Evolutionary conservation across 225 moss, liverwort and hornwort species (phyloP), one percentile per base, ranked within the genome.

Genomic region (Pseudoscleropodium purum): DNA sequence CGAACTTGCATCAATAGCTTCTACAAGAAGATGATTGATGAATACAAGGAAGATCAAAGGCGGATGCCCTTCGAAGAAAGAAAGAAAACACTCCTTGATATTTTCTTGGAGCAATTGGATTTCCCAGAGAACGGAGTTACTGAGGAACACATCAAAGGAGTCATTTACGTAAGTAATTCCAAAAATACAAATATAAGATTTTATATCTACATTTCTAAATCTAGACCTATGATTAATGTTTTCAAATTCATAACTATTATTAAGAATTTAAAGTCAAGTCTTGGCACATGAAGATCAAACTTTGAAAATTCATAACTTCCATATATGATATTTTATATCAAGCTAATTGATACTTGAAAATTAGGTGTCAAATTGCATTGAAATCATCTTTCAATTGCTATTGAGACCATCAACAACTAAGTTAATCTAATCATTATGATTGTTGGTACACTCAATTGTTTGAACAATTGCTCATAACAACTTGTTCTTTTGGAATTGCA

Each of bases 381-480:
- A 45, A 74, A 30, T 10, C 29, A 45, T 10, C 6, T 43, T 45
- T 74, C 3, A 29, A 74, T 17, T 29, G 17, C 5, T 29, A 9
- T 29, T 5, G 29, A 45, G 41, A 10, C 11, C 69, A n/a, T n/a
- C 13, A n/a, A 13, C 23, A n/a, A 4, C 23, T 36, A 7, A 13
- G 23, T 13, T n/a, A 23, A 23, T n/a, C 7, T 12, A 23, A n/a
- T 13, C 23, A 7, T n/a, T n/a, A 23, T 13, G 13, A n/a, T 0
- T 23, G 1, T 0, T n/a, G 4, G 13, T n/a, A n/a, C 0, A 1
- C 0, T n/a, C 23, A 23, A 13, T 13, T 69, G 23, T 4, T 68
- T n/a, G 13, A n/a, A n/a, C 4, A 69, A 23, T 7, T 2, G 1
- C 2, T 21, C 23, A 4, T 7, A 21, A 23, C 0, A 0, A 21